Conservation (phyloP, 169 alveolate species). For the Eimeria necatrix region DNA sequence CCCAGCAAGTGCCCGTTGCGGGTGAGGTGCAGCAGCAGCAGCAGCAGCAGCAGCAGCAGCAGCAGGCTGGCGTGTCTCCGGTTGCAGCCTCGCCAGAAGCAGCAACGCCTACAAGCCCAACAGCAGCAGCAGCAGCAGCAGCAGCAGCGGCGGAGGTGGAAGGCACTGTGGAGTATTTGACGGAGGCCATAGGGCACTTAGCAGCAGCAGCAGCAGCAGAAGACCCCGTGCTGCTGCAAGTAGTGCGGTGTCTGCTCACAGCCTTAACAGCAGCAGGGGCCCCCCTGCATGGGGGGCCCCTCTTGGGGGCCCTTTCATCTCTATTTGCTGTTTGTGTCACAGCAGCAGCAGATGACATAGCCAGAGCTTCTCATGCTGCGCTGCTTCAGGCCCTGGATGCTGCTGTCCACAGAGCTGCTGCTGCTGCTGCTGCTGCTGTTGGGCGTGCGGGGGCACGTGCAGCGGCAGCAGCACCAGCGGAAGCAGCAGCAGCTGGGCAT, state of each 20-base stretch:
- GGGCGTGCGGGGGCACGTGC: neutral
- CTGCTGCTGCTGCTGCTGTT: neutral
- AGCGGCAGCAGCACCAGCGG: neutral
- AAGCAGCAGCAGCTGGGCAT: neutral
- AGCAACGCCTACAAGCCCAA: neutral
- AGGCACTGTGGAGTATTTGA: neutral
- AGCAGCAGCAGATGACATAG: neutral
- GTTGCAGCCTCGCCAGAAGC: no score
- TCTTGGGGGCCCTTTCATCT: constrained; percentile 20
- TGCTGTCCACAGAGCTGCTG: constrained; percentile 23
- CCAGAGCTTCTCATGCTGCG: constrained; percentile 76
- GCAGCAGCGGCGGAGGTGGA: neutral
- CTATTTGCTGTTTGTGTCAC: constrained; percentile 12
- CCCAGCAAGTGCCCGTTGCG: neutral
- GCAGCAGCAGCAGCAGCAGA: constrained; percentile 5
- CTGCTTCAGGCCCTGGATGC: constrained; percentile 63
- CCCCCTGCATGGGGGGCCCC: constrained; percentile 66
- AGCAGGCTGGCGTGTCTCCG: neutral
- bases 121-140: neutral
- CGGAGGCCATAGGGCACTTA: neutral
- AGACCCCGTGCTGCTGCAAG: constrained; percentile 68
- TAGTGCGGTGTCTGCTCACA: constrained; percentile 75
- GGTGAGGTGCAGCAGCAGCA: neutral
- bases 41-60: constrained; percentile 6
- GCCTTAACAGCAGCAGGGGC: constrained; percentile 60